Base-by-base conservation (phyloP, 345 rosid species). In the Citrus maxima region DNA sequence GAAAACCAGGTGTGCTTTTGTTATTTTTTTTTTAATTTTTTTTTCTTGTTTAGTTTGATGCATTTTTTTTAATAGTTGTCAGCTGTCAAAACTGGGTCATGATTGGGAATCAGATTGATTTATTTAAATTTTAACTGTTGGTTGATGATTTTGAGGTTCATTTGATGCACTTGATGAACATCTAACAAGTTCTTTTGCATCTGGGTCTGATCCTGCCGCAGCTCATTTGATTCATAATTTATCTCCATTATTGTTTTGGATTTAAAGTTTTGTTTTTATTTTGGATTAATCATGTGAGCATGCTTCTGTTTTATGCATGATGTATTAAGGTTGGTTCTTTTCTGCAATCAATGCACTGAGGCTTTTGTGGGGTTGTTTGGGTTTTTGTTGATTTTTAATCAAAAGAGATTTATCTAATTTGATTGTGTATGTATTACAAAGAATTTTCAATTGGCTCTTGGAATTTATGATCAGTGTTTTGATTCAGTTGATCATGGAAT, bases 1-100 rank as follows among this genome's bases (percentile, higher is more conserved):
- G 76, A 54, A 79, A 80, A 71, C 83, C 83, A 81, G 85, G 87
- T 87, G 83, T 77, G 83, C 71, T 78, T 70, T 73, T 67, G 7
- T 25, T 65, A 14, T 69, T 68, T 7, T 78, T 28, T 42, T 27
- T 28, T n/a, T n/a, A n/a, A n/a, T n/a, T 69, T 68, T 7, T 78
- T 28, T 42, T 27, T 28, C 1, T 27, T n/a, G 38, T 40, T 55
- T 71, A 71, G 10, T 75, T 75, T 49, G 70, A 71, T 70, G 55
- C 34, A 56, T 56, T 65, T 37, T 63, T 27, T 3, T 19, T 9
- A 67, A 14, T 27, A 7, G 42, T 63, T n/a, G 55, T 34, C 30
- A 46, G 21, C n/a, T 10, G 67, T 42, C 24, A 54, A 78, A 63
- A 74, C 66, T 65, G 75, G 28, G 74, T 35, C 67, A 64, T 74